These are phyloP conservation scores for Backusella morwellensis DNA, from an alignment of 192 early-diverging fungal genomes.

Conservation along the genomic window DNA sequence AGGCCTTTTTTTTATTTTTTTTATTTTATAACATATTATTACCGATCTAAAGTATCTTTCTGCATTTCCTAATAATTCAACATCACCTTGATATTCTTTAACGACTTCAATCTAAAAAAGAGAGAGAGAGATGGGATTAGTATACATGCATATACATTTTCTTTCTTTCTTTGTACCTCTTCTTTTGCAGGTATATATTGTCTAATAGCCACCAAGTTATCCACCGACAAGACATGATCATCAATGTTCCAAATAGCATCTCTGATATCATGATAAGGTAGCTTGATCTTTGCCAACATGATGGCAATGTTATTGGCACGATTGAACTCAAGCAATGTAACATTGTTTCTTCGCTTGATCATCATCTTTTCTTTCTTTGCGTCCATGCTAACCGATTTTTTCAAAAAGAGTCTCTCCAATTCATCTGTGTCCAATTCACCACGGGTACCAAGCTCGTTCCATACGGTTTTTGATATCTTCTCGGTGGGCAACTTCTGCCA, in stretches of 20 bases:
- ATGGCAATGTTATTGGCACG: constrained; percentile 61
- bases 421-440: constrained; percentile 39
- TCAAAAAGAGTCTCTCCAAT: constrained; percentile 48
- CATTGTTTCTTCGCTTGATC: constrained; percentile 34
- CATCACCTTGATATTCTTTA: constrained; percentile 46
- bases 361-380: constrained; percentile 19
- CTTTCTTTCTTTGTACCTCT: constrained; percentile 32
- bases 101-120: constrained; percentile 43
- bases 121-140: not conserved
- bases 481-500: constrained; percentile 51
- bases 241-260: constrained; percentile 50
- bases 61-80: constrained; percentile 46
- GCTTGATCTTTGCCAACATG: constrained; percentile 51
- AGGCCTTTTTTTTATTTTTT: not conserved
- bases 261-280: constrained; percentile 50
- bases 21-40: not conserved
- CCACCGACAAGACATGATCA: constrained; percentile 48
- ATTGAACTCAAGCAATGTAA: constrained; percentile 47
- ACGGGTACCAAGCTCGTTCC: constrained; percentile 39
- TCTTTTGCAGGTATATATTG: constrained; percentile 53
- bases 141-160: not conserved
- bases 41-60: constrained; percentile 50
- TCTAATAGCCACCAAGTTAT: constrained; percentile 50
- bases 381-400: constrained; percentile 24
- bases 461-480: constrained; percentile 45